Base-by-base conservation (phyloP, 2,329 filamentous ascomycete genomes). In the Chalaropsis thielavioides region DNA sequence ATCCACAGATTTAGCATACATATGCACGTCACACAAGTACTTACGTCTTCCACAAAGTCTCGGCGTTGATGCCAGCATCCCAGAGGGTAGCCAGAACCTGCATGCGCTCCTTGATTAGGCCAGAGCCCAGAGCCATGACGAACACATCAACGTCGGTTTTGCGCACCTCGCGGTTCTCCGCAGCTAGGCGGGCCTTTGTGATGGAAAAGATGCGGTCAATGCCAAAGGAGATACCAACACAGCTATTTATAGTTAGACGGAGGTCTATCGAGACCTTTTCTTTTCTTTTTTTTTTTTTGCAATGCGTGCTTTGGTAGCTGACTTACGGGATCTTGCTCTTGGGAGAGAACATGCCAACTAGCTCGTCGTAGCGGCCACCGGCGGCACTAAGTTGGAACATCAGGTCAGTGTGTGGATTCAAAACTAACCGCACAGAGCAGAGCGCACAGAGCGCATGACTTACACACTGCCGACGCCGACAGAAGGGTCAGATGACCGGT, bases 131-230 rank as follows among this genome's bases (percentile, higher is more conserved):
- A 0, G 91, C 91, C 91, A 97, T 97, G 71, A 97, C 88, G 75
- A 85, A 96, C 58, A 92, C 91, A 72, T 97, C 92, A 2, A 92
- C 87, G 70, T 94, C 88, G 71, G 86, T 90, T 69, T 81, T 80
- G 68, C 88, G 79, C 63, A 85, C 64, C 38, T 76, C 75, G 64
- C 77, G 81, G 71, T 82, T 80, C 66, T 83, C 82, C 66, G 81
- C 82, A 68, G 83, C 84, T 73, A 90, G 81, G 61, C 86, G 81
- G 13, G 89, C 86, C 75, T 95, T 92, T 69, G 87, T 90, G 72
- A 96, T 92, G 70, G 88, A 90, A 77, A 95, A 96, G 72, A 97
- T 96, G 70, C 92, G 87, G 75, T 97, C 92, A 61, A 96, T 90
- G 64, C 92, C 92, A 72, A 97, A 96, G 1, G 92, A 96, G 70